Evolutionary conservation across 257 asterid species (phyloP).

Genomic region (Coffea eugenioides): DNA sequence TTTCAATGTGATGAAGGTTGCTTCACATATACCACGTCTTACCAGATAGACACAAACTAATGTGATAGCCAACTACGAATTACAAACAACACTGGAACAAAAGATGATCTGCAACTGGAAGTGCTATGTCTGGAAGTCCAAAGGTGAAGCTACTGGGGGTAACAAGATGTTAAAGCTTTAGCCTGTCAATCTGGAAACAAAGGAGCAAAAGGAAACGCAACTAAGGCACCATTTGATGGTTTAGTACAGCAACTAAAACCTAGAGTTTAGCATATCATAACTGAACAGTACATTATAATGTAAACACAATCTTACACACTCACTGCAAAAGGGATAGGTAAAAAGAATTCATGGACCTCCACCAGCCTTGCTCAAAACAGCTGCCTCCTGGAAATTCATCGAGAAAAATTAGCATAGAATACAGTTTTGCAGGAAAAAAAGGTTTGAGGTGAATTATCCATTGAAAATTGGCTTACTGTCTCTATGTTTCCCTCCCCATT

Average conservation of each 20-base stretch:
- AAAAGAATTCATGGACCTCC: constrained; percentile 26
- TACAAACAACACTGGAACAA: neutral
- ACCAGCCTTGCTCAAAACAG: constrained; percentile 22
- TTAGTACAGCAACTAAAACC: neutral
- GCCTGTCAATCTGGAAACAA: constrained; percentile 24
- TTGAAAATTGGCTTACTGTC: constrained; percentile 17
- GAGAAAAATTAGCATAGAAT: neutral
- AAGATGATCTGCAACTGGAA: constrained; percentile 1
- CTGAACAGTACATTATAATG: neutral
- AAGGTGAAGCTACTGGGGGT: constrained; percentile 11
- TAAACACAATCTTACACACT: constrained; percentile 23
- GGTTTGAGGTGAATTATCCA: neutral
- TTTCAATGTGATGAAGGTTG: constrained; percentile 18
- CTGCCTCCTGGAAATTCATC: constrained; percentile 25
- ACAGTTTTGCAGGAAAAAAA: neutral
- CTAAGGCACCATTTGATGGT: neutral
- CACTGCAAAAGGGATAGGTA: constrained; percentile 16
- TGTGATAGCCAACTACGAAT: neutral
- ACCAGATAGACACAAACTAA: neutral
- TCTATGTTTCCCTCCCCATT: constrained; percentile 24
- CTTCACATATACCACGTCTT: neutral
- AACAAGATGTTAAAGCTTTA: constrained; percentile 19
- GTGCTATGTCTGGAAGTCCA: constrained; percentile 1
- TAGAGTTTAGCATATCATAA: neutral
- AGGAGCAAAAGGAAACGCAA: neutral